These are phyloP conservation scores for Dendrostoma leiphaemia DNA, from an alignment of 2,329 filamentous ascomycete genomes.

Conservation along the genomic window DNA sequence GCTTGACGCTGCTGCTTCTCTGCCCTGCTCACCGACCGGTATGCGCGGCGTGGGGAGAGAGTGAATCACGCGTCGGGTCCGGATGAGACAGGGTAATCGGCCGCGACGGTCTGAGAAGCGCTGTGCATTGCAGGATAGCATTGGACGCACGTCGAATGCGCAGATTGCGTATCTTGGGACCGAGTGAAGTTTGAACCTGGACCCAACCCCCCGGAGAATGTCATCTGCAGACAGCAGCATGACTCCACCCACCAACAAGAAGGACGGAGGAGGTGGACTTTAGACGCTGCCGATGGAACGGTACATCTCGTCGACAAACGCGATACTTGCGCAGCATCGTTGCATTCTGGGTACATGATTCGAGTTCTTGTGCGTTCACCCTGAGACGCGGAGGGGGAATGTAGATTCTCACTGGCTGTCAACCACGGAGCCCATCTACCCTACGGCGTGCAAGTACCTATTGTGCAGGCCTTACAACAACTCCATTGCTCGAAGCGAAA, in stretches of 20 bases:
- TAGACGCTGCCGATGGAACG: not conserved
- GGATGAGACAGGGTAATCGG: not conserved
- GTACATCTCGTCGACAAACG: not conserved
- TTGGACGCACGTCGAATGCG: constrained; percentile 14
- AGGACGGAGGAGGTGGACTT: not conserved
- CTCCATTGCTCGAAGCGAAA: too few relatives aligned
- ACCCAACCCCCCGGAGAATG: not conserved
- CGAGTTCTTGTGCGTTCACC: not conserved
- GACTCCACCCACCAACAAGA: not conserved
- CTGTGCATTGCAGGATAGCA: constrained; percentile 16
- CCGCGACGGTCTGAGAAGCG: constrained; percentile 4
- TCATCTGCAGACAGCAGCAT: constrained; percentile 1
- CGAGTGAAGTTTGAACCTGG: constrained; percentile 2
- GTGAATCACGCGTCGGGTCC: not conserved
- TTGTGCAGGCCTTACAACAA: not conserved
- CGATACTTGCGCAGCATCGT: not conserved
- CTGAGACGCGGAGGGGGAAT: not conserved
- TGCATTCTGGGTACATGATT: not conserved
- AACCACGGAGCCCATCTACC: not conserved
- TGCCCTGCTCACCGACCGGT: not conserved
- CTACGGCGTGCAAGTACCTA: not conserved
- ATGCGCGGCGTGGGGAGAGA: not conserved
- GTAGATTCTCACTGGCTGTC: not conserved
- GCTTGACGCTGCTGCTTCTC: not conserved
- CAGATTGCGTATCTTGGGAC: constrained; percentile 11